Evolutionary conservation across 2,329 filamentous ascomycete species (phyloP).

Genomic region (Beauveria caledonica): DNA sequence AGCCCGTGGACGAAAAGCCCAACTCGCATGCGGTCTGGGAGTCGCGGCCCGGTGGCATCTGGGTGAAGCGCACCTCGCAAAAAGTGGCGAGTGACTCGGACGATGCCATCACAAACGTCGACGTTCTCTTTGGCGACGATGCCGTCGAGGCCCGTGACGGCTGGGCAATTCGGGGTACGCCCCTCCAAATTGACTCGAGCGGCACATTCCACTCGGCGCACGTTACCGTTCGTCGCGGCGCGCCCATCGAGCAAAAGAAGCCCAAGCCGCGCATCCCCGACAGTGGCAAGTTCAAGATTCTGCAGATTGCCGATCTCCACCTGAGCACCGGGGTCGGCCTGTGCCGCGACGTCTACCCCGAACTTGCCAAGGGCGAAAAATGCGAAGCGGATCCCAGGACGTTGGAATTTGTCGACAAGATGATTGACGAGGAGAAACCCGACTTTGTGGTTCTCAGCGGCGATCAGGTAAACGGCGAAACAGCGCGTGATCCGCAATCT

Average conservation of each 20-base stretch:
- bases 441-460: slow-evolving; percentile 87
- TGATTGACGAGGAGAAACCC: slow-evolving; percentile 88
- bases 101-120: slow-evolving; percentile 68
- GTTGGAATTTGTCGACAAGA: slow-evolving; percentile 73
- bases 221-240: slow-evolving; percentile 69
- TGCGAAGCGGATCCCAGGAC: slow-evolving; percentile 92
- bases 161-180: slow-evolving; percentile 71
- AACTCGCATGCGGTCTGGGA: slow-evolving; percentile 64
- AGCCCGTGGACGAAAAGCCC: slow-evolving; percentile 44
- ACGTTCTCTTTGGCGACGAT: slow-evolving; percentile 83
- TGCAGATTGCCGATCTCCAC: slow-evolving; percentile 93
- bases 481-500: slow-evolving; percentile 81
- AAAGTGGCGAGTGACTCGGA: slow-evolving; percentile 67
- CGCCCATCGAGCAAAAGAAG: slow-evolving; percentile 54
- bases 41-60: slow-evolving; percentile 64
- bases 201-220: slow-evolving; percentile 60
- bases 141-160: slow-evolving; percentile 81
- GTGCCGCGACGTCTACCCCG: slow-evolving; percentile 81
- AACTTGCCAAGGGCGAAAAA: slow-evolving; percentile 59
- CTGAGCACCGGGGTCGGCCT: slow-evolving; percentile 79
- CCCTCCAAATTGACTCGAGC: slow-evolving; percentile 60
- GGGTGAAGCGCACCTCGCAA: slow-evolving; percentile 69
- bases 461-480: slow-evolving; percentile 93
- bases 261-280: slow-evolving; percentile 71
- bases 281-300: slow-evolving; percentile 92